These are phyloP conservation scores for Macrophomina pseudophaseolina DNA, from an alignment of 2,329 filamentous ascomycete species.

Conservation along the genomic window DNA sequence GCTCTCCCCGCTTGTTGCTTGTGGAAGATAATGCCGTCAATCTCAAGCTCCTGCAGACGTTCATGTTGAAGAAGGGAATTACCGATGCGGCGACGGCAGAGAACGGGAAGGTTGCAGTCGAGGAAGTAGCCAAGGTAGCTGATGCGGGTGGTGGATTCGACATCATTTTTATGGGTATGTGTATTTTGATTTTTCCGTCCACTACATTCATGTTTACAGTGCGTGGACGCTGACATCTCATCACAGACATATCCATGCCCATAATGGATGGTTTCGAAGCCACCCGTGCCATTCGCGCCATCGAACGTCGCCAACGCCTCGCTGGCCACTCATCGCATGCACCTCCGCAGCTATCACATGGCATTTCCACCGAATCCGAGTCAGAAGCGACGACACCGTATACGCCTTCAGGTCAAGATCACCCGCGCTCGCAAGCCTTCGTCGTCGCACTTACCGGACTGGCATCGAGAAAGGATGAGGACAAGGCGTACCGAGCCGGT, in stretches of 20 bases:
- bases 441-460: conserved; percentile 61
- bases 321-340: conserved; percentile 38
- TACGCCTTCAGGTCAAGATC: neutral
- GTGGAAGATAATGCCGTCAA: conserved; percentile 50
- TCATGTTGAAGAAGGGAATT: conserved; percentile 43
- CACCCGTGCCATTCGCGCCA: conserved; percentile 50
- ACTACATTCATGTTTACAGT: too few species aligned
- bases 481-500: conserved; percentile 58
- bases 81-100: conserved; percentile 40
- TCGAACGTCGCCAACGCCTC: conserved; percentile 49
- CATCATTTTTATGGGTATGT: conserved; percentile 43
- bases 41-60: conserved; percentile 42
- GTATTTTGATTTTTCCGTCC: neutral
- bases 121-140: conserved; percentile 41
- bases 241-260: conserved; percentile 62
- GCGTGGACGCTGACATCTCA: neutral
- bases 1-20: conserved; percentile 39
- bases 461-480: conserved; percentile 54
- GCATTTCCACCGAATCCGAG: neutral
- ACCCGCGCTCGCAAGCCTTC: neutral
- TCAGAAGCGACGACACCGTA: conserved; percentile 39
- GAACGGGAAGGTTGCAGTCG: conserved; percentile 34
- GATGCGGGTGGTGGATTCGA: conserved; percentile 32
- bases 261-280: conserved; percentile 60
- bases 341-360: neutral